phyloP scores from a whole-genome alignment of 2,329 filamentous ascomycete genomes.

The Ophidiomyces ophidiicola region DNA sequence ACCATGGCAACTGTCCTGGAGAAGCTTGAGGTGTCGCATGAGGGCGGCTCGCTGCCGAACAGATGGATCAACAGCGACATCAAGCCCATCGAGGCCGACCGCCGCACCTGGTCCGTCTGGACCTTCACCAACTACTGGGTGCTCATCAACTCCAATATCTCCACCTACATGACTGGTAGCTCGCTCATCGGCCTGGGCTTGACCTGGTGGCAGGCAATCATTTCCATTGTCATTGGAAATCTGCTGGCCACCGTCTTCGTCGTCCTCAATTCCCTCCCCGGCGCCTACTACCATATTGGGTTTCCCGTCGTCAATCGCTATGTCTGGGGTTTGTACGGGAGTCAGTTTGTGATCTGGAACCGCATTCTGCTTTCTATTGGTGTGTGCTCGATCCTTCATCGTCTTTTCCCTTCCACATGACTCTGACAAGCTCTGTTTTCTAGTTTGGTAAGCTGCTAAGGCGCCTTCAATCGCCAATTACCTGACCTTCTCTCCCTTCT shows the following conservation, averaged over 20 bases:
- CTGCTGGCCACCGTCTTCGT: conserved; percentile 30
- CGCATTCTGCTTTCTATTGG: conserved; percentile 31
- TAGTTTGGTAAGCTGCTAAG: conserved; percentile 6
- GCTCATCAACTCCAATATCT: conserved; percentile 35
- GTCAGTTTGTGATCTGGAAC: conserved; percentile 30
- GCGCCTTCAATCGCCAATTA: background rate
- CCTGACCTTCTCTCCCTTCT: background rate
- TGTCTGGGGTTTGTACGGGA: conserved; percentile 35
- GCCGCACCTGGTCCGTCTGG: conserved; percentile 35
- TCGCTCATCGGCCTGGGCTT: conserved; percentile 26
- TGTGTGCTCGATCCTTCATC: conserved; percentile 2
- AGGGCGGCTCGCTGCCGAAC: conserved; percentile 18
- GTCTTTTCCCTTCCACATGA: background rate
- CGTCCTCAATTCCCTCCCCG: conserved; percentile 28
- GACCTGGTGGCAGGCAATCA: conserved; percentile 25
- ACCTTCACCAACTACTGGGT: conserved; percentile 40
- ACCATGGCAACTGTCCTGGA: conserved; percentile 11
- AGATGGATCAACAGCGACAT: conserved; percentile 40
- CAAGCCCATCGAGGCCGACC: conserved; percentile 35
- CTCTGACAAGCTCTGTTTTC: background rate
- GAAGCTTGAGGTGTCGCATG: conserved; percentile 19
- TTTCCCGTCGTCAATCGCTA: conserved; percentile 34
- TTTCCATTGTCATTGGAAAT: conserved; percentile 24
- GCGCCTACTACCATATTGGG: conserved; percentile 35
- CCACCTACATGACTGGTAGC: conserved; percentile 25